A percentile compares a stretch with the other conserved stretches of the same genome.
Evolutionary conservation across 306 rosid species (phyloP).

Genomic region (Geum urbanum): DNA sequence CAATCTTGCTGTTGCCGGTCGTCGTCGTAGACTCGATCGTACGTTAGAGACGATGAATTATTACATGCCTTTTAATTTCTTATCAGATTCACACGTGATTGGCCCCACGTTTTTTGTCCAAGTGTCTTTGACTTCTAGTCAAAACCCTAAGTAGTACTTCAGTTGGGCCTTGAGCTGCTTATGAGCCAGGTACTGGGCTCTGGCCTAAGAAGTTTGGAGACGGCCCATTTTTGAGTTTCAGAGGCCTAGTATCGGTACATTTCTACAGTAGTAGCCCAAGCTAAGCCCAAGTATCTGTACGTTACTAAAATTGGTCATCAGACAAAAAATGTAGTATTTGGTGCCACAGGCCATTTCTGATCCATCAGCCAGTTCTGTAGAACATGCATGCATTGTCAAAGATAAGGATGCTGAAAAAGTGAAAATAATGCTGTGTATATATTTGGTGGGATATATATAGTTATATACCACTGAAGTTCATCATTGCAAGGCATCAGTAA

Average conservation of each 20-base stretch:
- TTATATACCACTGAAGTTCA: too few species aligned
- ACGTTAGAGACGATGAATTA: neutral
- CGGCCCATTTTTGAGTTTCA: neutral
- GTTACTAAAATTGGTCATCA: neutral
- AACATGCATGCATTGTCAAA: too few species aligned
- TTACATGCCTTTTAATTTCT: slow-evolving; percentile 1
- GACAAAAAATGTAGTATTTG: neutral
- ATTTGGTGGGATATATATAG: too few species aligned
- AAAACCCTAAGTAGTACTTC: neutral
- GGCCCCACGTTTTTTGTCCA: neutral
- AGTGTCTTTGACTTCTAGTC: neutral
- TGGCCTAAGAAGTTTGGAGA: neutral
- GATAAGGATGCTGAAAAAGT: too few species aligned
- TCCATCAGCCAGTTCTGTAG: too few species aligned
- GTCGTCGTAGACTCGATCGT: neutral
- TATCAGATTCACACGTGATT: slow-evolving; percentile 8
- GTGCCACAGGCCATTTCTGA: too few species aligned
- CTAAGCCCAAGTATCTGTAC: too few species aligned
- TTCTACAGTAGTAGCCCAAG: too few species aligned
- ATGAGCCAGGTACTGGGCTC: neutral
- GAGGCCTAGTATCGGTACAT: neutral
- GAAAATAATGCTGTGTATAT: too few species aligned
- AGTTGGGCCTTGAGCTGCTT: neutral
- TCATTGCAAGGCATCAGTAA: too few species aligned
- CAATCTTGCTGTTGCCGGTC: too few species aligned